Percentiles rank a stretch among this genome's conserved stretches.
phyloP scores from a whole-genome alignment of 2,329 filamentous ascomycete species.

The Hyphodiscus sp. region DNA sequence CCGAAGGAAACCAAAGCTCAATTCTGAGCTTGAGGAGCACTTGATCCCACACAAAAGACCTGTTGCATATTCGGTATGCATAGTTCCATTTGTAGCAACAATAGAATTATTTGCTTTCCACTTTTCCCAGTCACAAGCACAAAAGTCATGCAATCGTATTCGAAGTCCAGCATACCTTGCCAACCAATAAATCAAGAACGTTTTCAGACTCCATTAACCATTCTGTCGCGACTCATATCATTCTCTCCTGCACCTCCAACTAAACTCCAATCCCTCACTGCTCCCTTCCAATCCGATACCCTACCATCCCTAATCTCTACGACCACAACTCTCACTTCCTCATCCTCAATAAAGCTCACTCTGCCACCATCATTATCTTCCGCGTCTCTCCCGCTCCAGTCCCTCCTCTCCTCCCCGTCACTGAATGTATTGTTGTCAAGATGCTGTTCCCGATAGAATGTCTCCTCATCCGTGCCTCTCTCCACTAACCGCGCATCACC shows the following conservation, averaged over 20 bases:
- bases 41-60: too few relatives aligned
- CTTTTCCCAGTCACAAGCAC: background rate
- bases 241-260: constrained; percentile 1
- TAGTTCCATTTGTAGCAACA: background rate
- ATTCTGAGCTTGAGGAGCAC: too few relatives aligned
- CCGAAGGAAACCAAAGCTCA: too few relatives aligned
- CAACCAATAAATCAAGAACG: background rate
- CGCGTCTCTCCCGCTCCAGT: constrained; percentile 25
- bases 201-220: constrained; percentile 21
- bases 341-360: constrained; percentile 68
- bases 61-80: background rate
- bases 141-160: background rate
- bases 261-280: constrained; percentile 68
- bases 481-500: constrained; percentile 73
- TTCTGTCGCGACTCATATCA: constrained; percentile 6
- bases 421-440: constrained; percentile 89
- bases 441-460: constrained; percentile 76
- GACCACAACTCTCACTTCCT: constrained; percentile 80
- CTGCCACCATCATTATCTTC: constrained; percentile 42
- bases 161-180: background rate
- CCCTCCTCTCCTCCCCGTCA: constrained; percentile 38
- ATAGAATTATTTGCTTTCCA: background rate
- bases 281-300: constrained; percentile 94
- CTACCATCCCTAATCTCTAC: constrained; percentile 79
- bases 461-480: constrained; percentile 71